Evolutionary conservation across 2,329 filamentous ascomycete genomes (phyloP).

Genomic region (Cladophialophora carrionii): DNA sequence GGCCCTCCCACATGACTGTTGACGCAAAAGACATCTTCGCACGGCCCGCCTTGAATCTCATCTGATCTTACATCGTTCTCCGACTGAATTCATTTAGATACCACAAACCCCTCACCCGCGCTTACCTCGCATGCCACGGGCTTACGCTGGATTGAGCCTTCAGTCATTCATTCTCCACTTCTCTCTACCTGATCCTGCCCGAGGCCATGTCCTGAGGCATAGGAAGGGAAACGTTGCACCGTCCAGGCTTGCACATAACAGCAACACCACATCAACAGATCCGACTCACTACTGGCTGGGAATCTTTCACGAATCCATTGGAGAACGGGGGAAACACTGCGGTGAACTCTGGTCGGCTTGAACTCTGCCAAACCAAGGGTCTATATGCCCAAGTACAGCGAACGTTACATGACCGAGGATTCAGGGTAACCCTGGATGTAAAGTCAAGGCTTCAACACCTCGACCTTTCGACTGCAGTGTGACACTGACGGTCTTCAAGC

Average conservation of each 20-base stretch:
- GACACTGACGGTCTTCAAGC: neutral
- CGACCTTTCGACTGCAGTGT: neutral
- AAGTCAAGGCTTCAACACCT: neutral
- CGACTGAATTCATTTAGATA: constrained; percentile 5
- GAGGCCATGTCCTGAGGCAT: neutral
- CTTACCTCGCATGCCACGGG: constrained; percentile 8
- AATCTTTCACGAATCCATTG: neutral
- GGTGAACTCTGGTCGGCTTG: neutral
- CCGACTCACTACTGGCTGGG: neutral
- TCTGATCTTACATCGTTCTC: constrained; percentile 13
- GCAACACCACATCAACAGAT: neutral
- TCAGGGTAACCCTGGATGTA: neutral
- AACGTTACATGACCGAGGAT: neutral
- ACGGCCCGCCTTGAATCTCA: constrained; percentile 8
- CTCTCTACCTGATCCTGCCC: neutral
- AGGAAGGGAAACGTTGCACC: neutral
- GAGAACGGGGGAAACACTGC: neutral
- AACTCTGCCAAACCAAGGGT: neutral
- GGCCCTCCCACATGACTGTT: constrained; percentile 5
- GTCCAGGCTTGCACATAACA: neutral
- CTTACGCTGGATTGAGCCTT: neutral
- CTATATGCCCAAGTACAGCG: neutral
- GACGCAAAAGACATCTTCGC: constrained; percentile 1
- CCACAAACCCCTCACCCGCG: constrained; percentile 5
- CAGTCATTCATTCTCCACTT: neutral